Conservation (phyloP, 106 monocot species). For the Iris macrosiphon region DNA sequence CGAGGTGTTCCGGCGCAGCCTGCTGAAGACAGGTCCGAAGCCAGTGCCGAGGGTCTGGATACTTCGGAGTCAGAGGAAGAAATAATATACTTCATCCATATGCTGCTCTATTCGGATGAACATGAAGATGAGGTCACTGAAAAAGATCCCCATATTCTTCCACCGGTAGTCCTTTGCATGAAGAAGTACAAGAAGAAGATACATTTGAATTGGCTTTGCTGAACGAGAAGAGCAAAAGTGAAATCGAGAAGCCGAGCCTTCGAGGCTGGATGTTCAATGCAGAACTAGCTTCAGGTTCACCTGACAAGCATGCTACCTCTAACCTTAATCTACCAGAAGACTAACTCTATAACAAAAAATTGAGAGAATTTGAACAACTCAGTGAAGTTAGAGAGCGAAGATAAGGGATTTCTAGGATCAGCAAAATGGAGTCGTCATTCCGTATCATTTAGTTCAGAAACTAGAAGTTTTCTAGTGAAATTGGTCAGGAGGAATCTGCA, state of each 20-base stretch:
- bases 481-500: background rate
- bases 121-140: background rate
- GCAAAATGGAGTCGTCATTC: background rate
- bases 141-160: conserved; percentile 5
- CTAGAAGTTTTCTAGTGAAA: background rate
- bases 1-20: conserved; percentile 60
- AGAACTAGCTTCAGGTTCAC: background rate
- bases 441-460: background rate
- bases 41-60: conserved; percentile 29
- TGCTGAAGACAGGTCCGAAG: conserved; percentile 33
- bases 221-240: conserved; percentile 4
- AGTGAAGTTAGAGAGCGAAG: background rate
- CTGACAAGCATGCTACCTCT: background rate
- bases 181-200: background rate
- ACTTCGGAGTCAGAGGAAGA: conserved; percentile 9
- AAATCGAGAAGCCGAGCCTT: conserved; percentile 4
- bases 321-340: background rate
- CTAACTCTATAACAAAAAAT: background rate
- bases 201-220: background rate
- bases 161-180: conserved; percentile 5
- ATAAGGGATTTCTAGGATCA: background rate
- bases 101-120: too few relatives aligned
- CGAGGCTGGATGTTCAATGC: background rate
- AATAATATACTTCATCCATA: too few relatives aligned
- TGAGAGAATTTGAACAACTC: conserved; percentile 1